These are phyloP conservation scores for Pythium rhizo-oryzae DNA, from an alignment of 352 stramenopile species.

Conservation along the genomic window DNA sequence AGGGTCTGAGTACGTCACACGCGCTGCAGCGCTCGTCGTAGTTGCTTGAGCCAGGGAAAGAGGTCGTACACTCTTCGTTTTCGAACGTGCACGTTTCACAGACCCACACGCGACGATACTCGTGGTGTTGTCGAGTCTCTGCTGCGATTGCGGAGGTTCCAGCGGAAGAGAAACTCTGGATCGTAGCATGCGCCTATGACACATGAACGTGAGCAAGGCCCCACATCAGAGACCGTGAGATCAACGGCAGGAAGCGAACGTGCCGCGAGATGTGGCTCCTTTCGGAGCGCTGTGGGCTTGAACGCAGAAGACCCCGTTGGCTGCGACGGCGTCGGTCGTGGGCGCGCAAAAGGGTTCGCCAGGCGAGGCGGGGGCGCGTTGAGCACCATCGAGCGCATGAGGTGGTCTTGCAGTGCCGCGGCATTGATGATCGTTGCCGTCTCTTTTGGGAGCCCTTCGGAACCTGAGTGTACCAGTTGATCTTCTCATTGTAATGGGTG, in stretches of 20 bases:
- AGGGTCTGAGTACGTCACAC: constrained; percentile 41
- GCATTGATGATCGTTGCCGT: constrained; percentile 70
- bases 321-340: neutral
- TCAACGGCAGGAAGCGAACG: neutral
- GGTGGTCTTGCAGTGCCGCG: constrained; percentile 62
- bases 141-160: no score
- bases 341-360: neutral
- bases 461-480: neutral
- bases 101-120: constrained; percentile 71
- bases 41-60: neutral
- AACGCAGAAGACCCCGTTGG: neutral
- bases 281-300: neutral
- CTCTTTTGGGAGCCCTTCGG: constrained; percentile 17
- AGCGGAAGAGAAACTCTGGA: no score
- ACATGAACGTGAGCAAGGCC: neutral
- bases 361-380: constrained; percentile 1
- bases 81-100: constrained; percentile 82
- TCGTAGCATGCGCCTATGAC: no score
- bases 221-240: no score
- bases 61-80: constrained; percentile 40
- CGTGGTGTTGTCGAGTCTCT: neutral
- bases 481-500: neutral
- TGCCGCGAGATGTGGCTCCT: neutral
- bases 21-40: constrained; percentile 45
- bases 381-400: constrained; percentile 21